Base-by-base conservation (phyloP, 257 asterid genomes). In the Solanum boliviense region DNA sequence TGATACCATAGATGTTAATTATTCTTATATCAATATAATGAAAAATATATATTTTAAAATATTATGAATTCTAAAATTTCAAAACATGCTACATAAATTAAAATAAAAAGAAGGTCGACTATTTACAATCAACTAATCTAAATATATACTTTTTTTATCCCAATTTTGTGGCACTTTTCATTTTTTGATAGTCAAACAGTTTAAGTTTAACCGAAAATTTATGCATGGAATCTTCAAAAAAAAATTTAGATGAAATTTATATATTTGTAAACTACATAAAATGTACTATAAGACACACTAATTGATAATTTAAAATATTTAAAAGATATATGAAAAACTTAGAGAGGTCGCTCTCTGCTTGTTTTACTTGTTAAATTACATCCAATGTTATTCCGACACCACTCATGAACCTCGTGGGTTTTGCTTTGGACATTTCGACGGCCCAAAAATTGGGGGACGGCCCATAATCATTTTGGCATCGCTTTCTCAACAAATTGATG, bases 211-310 rank as follows among this genome's bases (percentile, higher is more conserved):
- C 8, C 1, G 10, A 18, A 0, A 56, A 56, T 56, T 56, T 18
- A 1, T 2, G 4, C 4, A 6, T 0, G 10, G 0, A 18, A 56
- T 18, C 2, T 56, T 56, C 2, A 56, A 16, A 0, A n/a, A n/a
- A n/a, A n/a, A n/a, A n/a, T n/a, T n/a, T 2, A 16, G 4, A 18
- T 52, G 0, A 52, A 52, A 52, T 18, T 52, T 52, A 52, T 2
- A 52, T 18, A 52, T 52, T 18, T 52, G 4, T 52, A 52, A 52
- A 52, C n/a, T 52, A 52, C 0, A 0, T 2, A 52, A 52, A 52
- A 52, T 6, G 1, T 16, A 52, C 0, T 6, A 52, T 6, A 52
- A 16, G 3, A 16, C 21, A 52, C 0, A 16, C 0, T 1, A 52
- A 52, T 6, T 52, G 23, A 52, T 18, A 52, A 52, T 52, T 16